Conservation (phyloP, 768 basidiomycete species). For the Hericium rajendrae region DNA sequence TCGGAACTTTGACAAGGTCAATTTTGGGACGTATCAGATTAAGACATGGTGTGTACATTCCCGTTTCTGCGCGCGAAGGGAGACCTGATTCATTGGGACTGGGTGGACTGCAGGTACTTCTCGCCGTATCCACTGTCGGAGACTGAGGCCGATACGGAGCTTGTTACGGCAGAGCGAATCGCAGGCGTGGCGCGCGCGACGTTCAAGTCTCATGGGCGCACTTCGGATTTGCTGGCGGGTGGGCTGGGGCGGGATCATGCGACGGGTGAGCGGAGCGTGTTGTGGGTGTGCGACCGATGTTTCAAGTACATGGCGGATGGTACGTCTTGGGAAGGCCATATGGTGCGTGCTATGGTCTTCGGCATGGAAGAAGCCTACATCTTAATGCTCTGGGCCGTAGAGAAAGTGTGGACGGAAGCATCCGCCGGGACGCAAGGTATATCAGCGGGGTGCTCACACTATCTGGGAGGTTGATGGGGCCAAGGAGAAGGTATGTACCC, state of each 20-base stretch:
- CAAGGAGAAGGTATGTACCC: slow-evolving; percentile 55
- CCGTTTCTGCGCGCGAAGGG: slow-evolving; percentile 2
- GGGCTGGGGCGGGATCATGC: slow-evolving; percentile 41
- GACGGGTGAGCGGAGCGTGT: slow-evolving; percentile 36
- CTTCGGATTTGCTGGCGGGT: slow-evolving; percentile 62
- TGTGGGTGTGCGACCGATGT: slow-evolving; percentile 89
- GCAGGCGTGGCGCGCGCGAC: slow-evolving; percentile 41
- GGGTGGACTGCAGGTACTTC: slow-evolving; percentile 58
- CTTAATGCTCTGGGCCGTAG: slow-evolving; percentile 25
- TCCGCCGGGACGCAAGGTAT: slow-evolving; percentile 87
- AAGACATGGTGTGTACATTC: slow-evolving; percentile 65
- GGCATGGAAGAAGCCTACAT: not conserved
- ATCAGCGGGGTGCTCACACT: slow-evolving; percentile 77
- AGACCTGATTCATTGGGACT: not conserved
- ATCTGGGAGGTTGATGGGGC: slow-evolving; percentile 97
- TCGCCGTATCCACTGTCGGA: slow-evolving; percentile 84
- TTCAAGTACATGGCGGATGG: slow-evolving; percentile 94
- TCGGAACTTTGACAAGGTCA: slow-evolving; percentile 81
- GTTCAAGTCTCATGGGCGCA: slow-evolving; percentile 57
- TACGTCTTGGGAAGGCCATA: slow-evolving; percentile 60
- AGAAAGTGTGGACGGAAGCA: slow-evolving; percentile 55
- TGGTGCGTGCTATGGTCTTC: slow-evolving; percentile 30
- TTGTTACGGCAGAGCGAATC: slow-evolving; percentile 20
- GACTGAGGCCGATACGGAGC: slow-evolving; percentile 45
- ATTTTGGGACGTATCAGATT: slow-evolving; percentile 80